These are phyloP conservation scores for Aspergillus pseudoviridinutans DNA, from an alignment of 2,329 filamentous ascomycete genomes.

Conservation along the genomic window DNA sequence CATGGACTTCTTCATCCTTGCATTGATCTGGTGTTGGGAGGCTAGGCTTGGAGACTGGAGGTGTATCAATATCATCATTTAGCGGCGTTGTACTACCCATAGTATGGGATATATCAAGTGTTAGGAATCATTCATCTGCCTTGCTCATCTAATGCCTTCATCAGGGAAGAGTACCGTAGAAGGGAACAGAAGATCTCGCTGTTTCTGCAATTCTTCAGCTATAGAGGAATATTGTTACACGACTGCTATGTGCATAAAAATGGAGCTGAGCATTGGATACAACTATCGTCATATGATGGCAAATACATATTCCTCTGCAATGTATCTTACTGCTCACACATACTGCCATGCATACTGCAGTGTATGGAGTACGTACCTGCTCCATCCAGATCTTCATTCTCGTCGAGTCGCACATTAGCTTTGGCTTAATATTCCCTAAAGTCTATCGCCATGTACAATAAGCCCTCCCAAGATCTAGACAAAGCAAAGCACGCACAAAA, in stretches of 20 bases:
- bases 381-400: neutral
- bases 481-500: too few relatives aligned
- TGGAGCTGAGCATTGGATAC: neutral
- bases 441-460: neutral
- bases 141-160: neutral
- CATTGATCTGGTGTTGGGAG: constrained; percentile 3
- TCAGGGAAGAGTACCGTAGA: neutral
- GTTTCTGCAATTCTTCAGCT: neutral
- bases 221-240: neutral
- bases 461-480: neutral
- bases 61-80: constrained; percentile 6
- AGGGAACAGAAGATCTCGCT: neutral
- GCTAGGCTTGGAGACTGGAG: constrained; percentile 1
- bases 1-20: neutral
- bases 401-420: neutral
- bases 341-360: neutral
- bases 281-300: neutral
- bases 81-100: neutral
- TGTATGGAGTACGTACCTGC: too few relatives aligned
- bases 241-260: neutral
- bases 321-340: neutral
- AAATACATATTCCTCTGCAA: neutral
- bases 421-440: neutral
- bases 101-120: neutral
- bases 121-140: neutral